Percentiles rank a stretch among this genome's conserved stretches.
Conservation (phyloP, 352 stramenopile genomes). For the Peronospora destructor region DNA sequence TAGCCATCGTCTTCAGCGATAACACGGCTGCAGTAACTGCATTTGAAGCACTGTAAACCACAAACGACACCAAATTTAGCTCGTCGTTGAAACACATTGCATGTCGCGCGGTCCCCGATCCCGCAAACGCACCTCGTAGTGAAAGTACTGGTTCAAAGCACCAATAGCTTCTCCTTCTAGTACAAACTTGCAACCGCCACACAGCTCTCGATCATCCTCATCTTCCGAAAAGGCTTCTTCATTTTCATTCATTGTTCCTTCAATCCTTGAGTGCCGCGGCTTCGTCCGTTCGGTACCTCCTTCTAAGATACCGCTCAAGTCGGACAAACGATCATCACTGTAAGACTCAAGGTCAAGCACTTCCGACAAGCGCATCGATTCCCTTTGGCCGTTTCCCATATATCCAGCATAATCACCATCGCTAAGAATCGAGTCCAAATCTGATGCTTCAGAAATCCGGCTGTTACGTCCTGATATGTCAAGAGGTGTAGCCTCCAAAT, state of each 20-base stretch:
- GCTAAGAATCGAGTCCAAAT: slow-evolving; percentile 50
- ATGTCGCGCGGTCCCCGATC: not conserved
- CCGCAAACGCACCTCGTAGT: slow-evolving; percentile 51
- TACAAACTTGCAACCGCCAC: slow-evolving; percentile 56
- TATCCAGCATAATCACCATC: slow-evolving; percentile 62
- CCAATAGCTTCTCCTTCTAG: slow-evolving; percentile 75
- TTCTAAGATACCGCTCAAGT: slow-evolving; percentile 54
- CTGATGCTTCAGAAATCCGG: slow-evolving; percentile 58
- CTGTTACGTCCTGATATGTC: slow-evolving; percentile 35
- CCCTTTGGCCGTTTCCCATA: slow-evolving; percentile 39
- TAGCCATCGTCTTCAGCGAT: slow-evolving; percentile 79
- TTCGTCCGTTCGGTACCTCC: slow-evolving; percentile 20
- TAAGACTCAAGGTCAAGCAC: slow-evolving; percentile 70
- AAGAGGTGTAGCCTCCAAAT: slow-evolving; percentile 43
- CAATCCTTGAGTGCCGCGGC: slow-evolving; percentile 24
- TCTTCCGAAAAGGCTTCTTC: slow-evolving; percentile 50
- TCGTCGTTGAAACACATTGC: not conserved
- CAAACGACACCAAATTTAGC: slow-evolving; percentile 3
- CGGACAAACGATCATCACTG: slow-evolving; percentile 41
- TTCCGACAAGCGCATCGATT: slow-evolving; percentile 70
- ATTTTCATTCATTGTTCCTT: slow-evolving; percentile 29
- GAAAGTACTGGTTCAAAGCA: slow-evolving; percentile 78
- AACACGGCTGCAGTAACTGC: slow-evolving; percentile 56
- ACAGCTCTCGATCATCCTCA: slow-evolving; percentile 65
- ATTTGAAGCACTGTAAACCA: slow-evolving; percentile 66